Conservation (phyloP, 768 basidiomycete genomes). For the Psilocybe tampanensis region DNA sequence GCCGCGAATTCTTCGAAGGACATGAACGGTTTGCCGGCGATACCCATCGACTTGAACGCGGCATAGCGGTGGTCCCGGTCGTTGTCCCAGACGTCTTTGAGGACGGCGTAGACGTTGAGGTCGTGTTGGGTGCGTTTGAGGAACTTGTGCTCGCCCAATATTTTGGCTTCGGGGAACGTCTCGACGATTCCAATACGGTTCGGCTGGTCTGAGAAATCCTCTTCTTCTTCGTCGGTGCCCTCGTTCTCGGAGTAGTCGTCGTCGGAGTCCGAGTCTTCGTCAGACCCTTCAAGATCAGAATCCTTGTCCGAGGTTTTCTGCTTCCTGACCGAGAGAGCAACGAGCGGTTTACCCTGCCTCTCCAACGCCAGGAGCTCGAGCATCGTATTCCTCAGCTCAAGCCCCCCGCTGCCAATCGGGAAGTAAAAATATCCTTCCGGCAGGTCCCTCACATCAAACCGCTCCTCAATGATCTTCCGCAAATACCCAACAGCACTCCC, state of each 20-base stretch:
- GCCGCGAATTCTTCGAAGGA: conserved; percentile 29
- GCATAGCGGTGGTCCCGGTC: conserved; percentile 1
- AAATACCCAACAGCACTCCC: conserved; percentile 28
- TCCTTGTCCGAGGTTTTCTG: neutral
- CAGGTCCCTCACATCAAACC: conserved; percentile 35
- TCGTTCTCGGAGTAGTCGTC: neutral
- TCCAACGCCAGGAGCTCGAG: conserved; percentile 37
- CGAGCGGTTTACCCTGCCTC: conserved; percentile 15
- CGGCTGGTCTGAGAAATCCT: too few species aligned
- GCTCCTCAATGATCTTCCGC: conserved; percentile 24
- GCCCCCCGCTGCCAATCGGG: conserved; percentile 37
- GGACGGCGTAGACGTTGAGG: conserved; percentile 19
- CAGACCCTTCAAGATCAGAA: neutral
- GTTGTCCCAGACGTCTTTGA: conserved; percentile 29
- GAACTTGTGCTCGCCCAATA: conserved; percentile 24
- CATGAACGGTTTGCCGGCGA: conserved; percentile 21
- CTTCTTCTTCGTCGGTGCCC: neutral
- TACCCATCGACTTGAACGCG: neutral
- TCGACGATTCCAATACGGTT: conserved; percentile 20
- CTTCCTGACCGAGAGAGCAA: neutral
- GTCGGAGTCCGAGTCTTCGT: conserved; percentile 2
- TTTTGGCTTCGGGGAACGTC: conserved; percentile 29
- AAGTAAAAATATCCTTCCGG: conserved; percentile 46
- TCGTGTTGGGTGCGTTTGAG: conserved; percentile 24
- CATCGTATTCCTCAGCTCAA: conserved; percentile 41